Conservation (phyloP, 2,329 filamentous ascomycete species). For the Penicillium rolfsii region DNA sequence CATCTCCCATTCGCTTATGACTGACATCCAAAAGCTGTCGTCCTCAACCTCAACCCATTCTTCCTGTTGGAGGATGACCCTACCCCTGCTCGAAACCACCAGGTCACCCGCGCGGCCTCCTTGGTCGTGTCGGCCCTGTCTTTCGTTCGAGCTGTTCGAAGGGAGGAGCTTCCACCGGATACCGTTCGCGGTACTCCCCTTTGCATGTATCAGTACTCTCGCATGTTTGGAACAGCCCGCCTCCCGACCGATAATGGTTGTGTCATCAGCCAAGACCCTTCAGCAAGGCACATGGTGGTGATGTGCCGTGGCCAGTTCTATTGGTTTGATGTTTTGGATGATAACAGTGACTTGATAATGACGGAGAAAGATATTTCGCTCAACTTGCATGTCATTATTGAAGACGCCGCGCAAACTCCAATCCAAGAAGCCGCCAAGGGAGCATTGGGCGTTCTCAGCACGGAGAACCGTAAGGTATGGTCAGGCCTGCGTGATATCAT, state of each 20-base stretch:
- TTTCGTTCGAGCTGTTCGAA: conserved; percentile 89
- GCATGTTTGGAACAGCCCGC: conserved; percentile 90
- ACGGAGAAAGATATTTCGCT: conserved; percentile 89
- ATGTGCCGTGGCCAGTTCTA: conserved; percentile 96
- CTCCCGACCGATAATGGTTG: conserved; percentile 94
- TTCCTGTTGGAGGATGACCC: conserved; percentile 97
- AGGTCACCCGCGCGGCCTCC: conserved; percentile 91
- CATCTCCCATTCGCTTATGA: not conserved
- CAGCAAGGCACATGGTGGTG: conserved; percentile 91
- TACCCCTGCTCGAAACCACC: conserved; percentile 92
- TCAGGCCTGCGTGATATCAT: conserved; percentile 86
- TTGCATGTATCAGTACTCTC: conserved; percentile 98
- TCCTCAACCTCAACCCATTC: conserved; percentile 96
- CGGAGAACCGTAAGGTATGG: conserved; percentile 96
- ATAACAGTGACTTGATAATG: conserved; percentile 96
- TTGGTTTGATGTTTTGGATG: conserved; percentile 97
- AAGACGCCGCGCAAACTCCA: conserved; percentile 85
- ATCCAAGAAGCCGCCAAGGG: conserved; percentile 96
- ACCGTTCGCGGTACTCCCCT: conserved; percentile 79
- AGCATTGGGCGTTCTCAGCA: conserved; percentile 88
- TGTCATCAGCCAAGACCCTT: conserved; percentile 90
- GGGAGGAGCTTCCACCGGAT: conserved; percentile 90
- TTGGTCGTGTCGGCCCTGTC: conserved; percentile 86
- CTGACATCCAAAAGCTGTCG: conserved; percentile 62
- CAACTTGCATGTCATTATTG: conserved; percentile 88